Conservation (phyloP, 331 rosid genomes). For the Cydonia oblonga region DNA sequence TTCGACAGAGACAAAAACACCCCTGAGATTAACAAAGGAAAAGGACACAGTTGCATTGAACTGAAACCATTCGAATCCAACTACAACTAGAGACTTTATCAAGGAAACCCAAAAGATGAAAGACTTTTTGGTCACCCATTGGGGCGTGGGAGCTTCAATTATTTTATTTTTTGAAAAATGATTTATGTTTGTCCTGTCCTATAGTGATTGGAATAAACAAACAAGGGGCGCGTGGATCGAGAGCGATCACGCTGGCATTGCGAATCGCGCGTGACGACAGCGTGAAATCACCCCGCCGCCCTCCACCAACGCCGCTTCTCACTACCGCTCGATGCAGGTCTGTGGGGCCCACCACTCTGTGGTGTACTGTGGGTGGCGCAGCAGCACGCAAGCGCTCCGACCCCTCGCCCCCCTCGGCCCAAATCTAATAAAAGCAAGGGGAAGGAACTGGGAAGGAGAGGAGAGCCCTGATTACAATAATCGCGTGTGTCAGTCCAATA, state of each 20-base stretch:
- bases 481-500: conserved; percentile 12
- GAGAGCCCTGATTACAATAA: conserved; percentile 17
- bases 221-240: conserved; percentile 42
- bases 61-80: not conserved
- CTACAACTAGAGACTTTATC: not conserved
- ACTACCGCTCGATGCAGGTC: not conserved
- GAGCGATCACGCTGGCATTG: conserved; percentile 18
- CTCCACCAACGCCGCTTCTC: conserved; percentile 36
- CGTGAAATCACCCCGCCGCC: conserved; percentile 73
- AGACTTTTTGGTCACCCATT: not conserved
- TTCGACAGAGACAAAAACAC: no score
- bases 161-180: not conserved
- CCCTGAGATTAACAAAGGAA: no score
- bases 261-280: conserved; percentile 62
- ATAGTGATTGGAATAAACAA: not conserved
- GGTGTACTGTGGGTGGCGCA: not conserved
- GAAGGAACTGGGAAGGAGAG: no score
- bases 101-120: not conserved
- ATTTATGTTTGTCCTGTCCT: not conserved
- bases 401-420: not conserved
- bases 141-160: not conserved
- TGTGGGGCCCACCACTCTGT: not conserved
- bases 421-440: not conserved
- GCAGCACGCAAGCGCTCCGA: conserved; percentile 7
- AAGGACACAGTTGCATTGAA: not conserved